Base-by-base conservation (phyloP, 768 basidiomycete species). In the Agrocybe chaxingu region DNA sequence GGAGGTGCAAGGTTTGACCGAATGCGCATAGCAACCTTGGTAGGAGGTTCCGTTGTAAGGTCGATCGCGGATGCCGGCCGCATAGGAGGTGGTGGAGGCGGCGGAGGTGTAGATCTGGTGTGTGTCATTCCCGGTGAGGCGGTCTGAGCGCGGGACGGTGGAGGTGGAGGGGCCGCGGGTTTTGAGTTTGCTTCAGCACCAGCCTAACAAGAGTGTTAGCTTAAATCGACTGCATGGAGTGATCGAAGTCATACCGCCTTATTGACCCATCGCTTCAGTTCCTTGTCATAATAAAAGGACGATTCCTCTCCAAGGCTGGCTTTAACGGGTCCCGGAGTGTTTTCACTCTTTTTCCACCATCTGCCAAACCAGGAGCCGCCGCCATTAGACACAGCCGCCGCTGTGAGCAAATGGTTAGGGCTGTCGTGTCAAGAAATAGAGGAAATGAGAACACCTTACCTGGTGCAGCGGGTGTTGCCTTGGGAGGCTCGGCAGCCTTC, bases 211-310 rank as follows among this genome's bases (percentile, higher is more conserved):
- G 13, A 16, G 30, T 52, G 10, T 48, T n/a, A 51, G 45, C 31
- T 30, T 2, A 45, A n/a, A 57, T 36, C 6, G 35, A 38, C 32
- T 3, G 30, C 18, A 36, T 41, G 7, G 13, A 40, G 44, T 24
- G 51, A 46, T 24, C 50, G 45, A 16, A 7, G 5, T 55, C 69
- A 65, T 53, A 92, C 93, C 73, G 88, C 93, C 69, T 89, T 95
- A 66, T 97, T 94, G 24, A 99, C 85, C 97, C 97, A 99, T 54
- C 88, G 82, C 66, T 95, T 94, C 52, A 87, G 78, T n/a, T 97
- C 93, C 60, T 89, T 85, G 63, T 99, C 97, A 64, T 90, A 99
- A 61, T 92, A 88, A 72, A 98, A 96, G 24, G 84, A 74, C 13
- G 68, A 92, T 63, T 94, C 84, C 57, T 98, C 92, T 7, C 97